Base-by-base conservation (phyloP, 345 rosid genomes). In the Boechera stricta region DNA sequence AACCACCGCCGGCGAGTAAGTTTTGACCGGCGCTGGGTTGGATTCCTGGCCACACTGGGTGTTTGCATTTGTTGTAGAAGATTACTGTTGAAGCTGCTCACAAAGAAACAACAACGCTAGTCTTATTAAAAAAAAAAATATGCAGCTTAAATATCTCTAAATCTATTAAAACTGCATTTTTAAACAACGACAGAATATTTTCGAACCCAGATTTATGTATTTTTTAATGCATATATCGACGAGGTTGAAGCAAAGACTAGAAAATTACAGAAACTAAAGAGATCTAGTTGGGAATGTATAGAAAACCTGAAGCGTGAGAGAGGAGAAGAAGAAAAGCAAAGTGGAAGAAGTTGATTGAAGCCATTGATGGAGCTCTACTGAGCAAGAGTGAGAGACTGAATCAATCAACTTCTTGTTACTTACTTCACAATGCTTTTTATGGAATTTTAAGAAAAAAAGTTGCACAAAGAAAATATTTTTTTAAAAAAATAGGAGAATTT, bases 21-120 rank as follows among this genome's bases (percentile, higher is more conserved):
- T 90, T 91, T 82, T 84, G 85, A 13, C 98, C 98, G 5, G 98
- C 91, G 44, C 96, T 74, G 2, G 99, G 91, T 71, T 92, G 99
- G 85, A 94, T 88, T 5, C 92, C 99, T 0, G 99, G 99, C 99
- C 99, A 92, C 7, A 94, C 98, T 11, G 97, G 88, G 75, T 92
- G 85, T 3, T 66, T 4, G 78, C 99, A 95, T 60, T 84, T 91
- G 97, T 95, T 95, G 89, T 55, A 28, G 9, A 95, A 67, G 3
- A 94, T 87, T n/a, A 92, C 65, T 21, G 84, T 85, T 1, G 94
- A 86, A 6, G 92, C 86, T 31, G 91, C 81, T 5, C 54, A 64
- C 18, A 45, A 69, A 7, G 47, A 62, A 59, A 45, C 3, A 64
- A 38, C 21, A 38, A 64, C 57, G 55, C 10, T 1, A 21, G 6